phyloP scores from a whole-genome alignment of 2,329 filamentous ascomycete species.

The Nothopassalora personata region DNA sequence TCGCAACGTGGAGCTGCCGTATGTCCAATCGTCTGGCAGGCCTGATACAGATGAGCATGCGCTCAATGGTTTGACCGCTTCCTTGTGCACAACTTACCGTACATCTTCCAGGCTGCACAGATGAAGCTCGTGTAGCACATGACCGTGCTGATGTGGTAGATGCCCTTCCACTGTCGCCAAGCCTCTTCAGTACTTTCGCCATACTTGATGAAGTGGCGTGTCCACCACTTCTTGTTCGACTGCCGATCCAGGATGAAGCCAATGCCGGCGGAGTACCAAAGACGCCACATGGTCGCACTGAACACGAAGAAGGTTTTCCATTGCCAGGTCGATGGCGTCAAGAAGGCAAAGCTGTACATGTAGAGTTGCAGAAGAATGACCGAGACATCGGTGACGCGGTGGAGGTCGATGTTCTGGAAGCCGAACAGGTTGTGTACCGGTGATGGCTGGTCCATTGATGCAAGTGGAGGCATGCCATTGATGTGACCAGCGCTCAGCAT shows the following conservation, averaged over 20 bases:
- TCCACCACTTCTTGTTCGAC: constrained; percentile 90
- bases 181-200: constrained; percentile 86
- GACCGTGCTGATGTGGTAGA: constrained; percentile 87
- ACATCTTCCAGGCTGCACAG: constrained; percentile 95
- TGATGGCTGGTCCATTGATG: constrained; percentile 51
- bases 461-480: constrained; percentile 35
- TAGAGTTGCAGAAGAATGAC: constrained; percentile 72
- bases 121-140: constrained; percentile 87
- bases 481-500: constrained; percentile 37
- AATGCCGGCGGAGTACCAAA: constrained; percentile 88
- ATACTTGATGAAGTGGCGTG: constrained; percentile 93
- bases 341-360: constrained; percentile 64
- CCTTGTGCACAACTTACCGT: constrained; percentile 40
- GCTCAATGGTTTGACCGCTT: background rate
- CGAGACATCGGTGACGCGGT: constrained; percentile 78
- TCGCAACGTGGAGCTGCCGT: constrained; percentile 77
- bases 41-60: constrained; percentile 25
- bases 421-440: constrained; percentile 81
- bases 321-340: constrained; percentile 69
- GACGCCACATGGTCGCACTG: constrained; percentile 75
- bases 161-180: constrained; percentile 95
- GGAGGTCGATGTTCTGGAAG: constrained; percentile 75
- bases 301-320: constrained; percentile 75
- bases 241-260: constrained; percentile 80
- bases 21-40: constrained; percentile 77